These are phyloP conservation scores for Arthrobotrys sphaeroides DNA, from an alignment of 2,329 filamentous ascomycete species.

Conservation along the genomic window DNA sequence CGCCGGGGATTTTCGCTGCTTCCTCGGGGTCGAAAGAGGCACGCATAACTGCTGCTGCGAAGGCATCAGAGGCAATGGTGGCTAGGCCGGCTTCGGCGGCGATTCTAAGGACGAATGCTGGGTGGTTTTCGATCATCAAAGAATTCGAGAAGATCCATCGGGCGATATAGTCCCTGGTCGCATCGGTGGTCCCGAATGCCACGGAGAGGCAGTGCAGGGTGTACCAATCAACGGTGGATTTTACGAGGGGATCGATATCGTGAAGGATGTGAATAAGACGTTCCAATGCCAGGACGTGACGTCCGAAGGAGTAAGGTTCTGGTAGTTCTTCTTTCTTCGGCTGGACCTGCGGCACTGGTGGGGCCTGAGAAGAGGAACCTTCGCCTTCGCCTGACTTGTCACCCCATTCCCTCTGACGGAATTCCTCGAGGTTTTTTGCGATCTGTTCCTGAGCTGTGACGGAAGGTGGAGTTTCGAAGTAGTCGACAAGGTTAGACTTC, in stretches of 20 bases:
- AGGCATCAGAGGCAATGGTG: slow-evolving; percentile 47
- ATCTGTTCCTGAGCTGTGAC: slow-evolving; percentile 1
- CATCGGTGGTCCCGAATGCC: slow-evolving; percentile 64
- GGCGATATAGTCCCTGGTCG: slow-evolving; percentile 45
- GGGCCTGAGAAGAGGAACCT: not conserved
- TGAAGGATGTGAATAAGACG: slow-evolving; percentile 70
- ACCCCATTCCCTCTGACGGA: slow-evolving; percentile 36
- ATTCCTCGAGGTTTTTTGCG: slow-evolving; percentile 22
- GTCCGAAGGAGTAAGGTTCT: slow-evolving; percentile 68
- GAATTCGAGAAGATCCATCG: slow-evolving; percentile 49
- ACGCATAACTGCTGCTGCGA: slow-evolving; percentile 47
- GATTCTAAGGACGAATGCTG: slow-evolving; percentile 36
- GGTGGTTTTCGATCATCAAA: slow-evolving; percentile 44
- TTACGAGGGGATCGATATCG: slow-evolving; percentile 67
- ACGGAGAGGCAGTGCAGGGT: slow-evolving; percentile 72
- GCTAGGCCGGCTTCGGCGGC: slow-evolving; percentile 42
- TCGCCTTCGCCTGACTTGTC: not conserved
- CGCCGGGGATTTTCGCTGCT: slow-evolving; percentile 31
- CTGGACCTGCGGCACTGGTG: not conserved
- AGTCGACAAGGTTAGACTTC: slow-evolving; percentile 62
- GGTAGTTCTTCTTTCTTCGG: slow-evolving; percentile 41
- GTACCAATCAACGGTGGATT: slow-evolving; percentile 74
- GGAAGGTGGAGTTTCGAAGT: not conserved
- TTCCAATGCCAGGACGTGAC: slow-evolving; percentile 72
- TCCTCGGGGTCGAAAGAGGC: slow-evolving; percentile 21